phyloP scores from a whole-genome alignment of 2,329 filamentous ascomycete species.

The Ophiostoma sp. region DNA sequence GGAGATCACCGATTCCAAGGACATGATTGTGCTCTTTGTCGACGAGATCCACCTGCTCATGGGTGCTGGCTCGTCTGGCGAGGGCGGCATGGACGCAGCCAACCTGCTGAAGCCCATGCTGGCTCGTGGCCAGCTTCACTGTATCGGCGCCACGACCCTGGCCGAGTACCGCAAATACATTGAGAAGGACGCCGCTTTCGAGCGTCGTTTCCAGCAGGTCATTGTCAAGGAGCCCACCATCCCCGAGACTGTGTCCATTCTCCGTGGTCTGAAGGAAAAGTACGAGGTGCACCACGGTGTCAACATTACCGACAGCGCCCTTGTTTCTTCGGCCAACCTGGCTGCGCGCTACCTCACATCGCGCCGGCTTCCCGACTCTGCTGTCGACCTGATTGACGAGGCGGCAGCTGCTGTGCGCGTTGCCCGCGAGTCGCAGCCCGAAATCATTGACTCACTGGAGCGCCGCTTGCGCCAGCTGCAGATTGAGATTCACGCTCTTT shows the following conservation, averaged over 20 bases:
- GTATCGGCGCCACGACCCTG: constrained; percentile 93
- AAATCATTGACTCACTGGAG: constrained; percentile 91
- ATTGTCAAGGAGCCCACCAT: constrained; percentile 91
- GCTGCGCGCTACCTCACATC: constrained; percentile 90
- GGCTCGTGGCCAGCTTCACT: constrained; percentile 91
- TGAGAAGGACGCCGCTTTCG: constrained; percentile 96
- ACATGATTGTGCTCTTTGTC: constrained; percentile 96
- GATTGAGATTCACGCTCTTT: constrained; percentile 94
- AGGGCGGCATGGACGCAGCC: constrained; percentile 97
- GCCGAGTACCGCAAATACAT: constrained; percentile 98
- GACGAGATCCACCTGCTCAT: constrained; percentile 98
- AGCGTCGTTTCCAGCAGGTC: constrained; percentile 97
- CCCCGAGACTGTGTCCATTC: constrained; percentile 87
- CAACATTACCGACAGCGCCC: constrained; percentile 87
- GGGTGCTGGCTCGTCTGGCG: constrained; percentile 89
- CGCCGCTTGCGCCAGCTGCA: constrained; percentile 83
- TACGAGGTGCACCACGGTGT: constrained; percentile 99
- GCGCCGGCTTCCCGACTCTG: constrained; percentile 87
- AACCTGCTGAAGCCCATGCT: constrained; percentile 98
- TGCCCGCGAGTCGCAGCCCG: constrained; percentile 90
- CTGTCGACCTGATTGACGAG: constrained; percentile 93
- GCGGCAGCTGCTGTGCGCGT: constrained; percentile 95
- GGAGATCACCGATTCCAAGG: constrained; percentile 89
- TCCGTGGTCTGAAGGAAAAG: constrained; percentile 95
- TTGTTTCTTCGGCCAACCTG: constrained; percentile 85